Conservation (phyloP, 1,139 yeast genomes). For the Scheffersomyces illinoinensis region DNA sequence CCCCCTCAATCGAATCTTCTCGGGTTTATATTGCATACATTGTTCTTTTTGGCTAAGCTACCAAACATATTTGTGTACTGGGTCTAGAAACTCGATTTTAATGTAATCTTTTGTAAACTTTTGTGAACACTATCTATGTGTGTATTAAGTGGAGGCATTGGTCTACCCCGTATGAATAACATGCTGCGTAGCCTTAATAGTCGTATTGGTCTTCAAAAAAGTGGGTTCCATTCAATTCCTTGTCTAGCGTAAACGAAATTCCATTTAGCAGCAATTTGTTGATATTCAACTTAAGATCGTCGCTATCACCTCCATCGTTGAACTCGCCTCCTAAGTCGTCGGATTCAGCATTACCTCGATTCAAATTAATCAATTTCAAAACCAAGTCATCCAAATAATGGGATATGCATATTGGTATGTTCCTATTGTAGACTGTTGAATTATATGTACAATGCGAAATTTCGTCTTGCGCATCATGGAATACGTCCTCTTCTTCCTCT, state of each 20-base stretch:
- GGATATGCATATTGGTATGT: constrained; percentile 25
- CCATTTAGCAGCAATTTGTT: constrained; percentile 36
- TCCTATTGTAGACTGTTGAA: constrained; percentile 11
- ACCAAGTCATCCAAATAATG: constrained; percentile 39
- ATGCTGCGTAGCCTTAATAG: neutral
- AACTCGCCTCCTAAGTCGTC: constrained; percentile 25
- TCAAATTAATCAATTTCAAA: constrained; percentile 30
- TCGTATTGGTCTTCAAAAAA: constrained; percentile 32
- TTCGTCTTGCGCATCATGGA: constrained; percentile 24
- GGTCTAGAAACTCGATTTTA: neutral
- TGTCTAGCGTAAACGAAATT: constrained; percentile 35
- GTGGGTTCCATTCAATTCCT: constrained; percentile 46
- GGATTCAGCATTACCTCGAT: constrained; percentile 47
- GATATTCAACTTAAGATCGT: constrained; percentile 27
- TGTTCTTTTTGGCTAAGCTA: neutral
- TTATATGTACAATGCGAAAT: constrained; percentile 21
- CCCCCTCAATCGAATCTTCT: neutral
- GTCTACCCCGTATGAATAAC: neutral
- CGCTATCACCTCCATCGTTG: constrained; percentile 27
- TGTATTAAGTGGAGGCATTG: neutral
- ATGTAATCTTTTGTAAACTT: neutral
- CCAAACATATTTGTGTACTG: neutral
- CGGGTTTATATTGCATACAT: neutral
- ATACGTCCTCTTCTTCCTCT: constrained; percentile 20
- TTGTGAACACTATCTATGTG: neutral